Conservation (phyloP, 306 rosid species). For the Luffa aegyptiaca region DNA sequence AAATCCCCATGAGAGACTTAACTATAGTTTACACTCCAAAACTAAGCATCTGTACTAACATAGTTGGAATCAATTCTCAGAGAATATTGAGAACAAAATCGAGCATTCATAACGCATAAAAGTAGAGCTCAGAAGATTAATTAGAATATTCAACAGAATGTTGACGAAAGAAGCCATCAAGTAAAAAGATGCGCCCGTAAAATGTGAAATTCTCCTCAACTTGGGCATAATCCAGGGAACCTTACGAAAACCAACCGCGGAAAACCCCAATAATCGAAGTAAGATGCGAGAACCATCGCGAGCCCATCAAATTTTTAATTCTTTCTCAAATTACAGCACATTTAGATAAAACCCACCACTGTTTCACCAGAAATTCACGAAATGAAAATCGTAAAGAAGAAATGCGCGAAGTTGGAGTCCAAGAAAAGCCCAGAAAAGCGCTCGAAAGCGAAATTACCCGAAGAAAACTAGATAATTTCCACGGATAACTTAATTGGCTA, state of each 20-base stretch:
- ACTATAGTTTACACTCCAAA: neutral
- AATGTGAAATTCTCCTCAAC: neutral
- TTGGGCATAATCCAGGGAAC: neutral
- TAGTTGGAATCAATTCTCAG: neutral
- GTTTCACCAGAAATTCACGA: neutral
- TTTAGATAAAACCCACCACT: neutral
- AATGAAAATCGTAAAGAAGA: neutral
- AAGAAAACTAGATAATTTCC: constrained; percentile 1
- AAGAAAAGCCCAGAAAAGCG: neutral
- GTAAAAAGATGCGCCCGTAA: neutral
- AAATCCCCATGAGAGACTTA: neutral
- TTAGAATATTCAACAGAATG: constrained; percentile 4
- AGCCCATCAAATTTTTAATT: neutral
- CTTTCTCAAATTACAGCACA: neutral
- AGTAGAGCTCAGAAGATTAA: neutral
- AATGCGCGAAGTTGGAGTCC: neutral
- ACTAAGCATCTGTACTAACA: neutral
- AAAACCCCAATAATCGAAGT: neutral
- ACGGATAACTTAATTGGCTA: neutral
- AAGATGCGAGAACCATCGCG: neutral
- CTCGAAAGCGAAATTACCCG: neutral
- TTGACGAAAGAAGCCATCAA: neutral
- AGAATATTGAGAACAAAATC: neutral
- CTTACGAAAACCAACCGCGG: neutral
- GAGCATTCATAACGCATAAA: neutral